phyloP scores from a whole-genome alignment of 179 eudicot species.

The Amaranthus tricolor region DNA sequence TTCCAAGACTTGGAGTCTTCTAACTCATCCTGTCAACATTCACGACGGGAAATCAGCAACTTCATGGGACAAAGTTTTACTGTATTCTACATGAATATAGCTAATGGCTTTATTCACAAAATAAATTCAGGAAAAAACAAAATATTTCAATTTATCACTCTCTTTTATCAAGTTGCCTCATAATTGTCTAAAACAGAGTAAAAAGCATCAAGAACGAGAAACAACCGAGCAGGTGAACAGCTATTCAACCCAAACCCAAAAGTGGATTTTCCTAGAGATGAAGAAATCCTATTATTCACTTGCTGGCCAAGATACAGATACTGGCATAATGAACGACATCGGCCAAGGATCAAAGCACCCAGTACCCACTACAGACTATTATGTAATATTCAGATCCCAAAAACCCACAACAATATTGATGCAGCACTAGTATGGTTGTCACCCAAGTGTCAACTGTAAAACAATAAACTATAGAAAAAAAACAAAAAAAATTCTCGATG shows the following conservation, averaged over 20 bases:
- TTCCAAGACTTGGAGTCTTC: conserved; percentile 81
- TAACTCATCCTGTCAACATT: conserved; percentile 41
- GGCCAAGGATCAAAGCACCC: neutral
- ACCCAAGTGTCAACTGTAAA: neutral
- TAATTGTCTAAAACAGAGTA: too few relatives aligned
- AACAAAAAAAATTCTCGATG: neutral
- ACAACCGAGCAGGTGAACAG: too few relatives aligned
- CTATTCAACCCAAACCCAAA: too few relatives aligned
- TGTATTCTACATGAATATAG: neutral
- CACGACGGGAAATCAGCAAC: conserved; percentile 11
- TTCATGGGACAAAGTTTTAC: neutral
- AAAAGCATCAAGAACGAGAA: too few relatives aligned
- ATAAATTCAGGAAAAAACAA: neutral
- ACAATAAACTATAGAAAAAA: neutral
- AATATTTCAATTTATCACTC: neutral
- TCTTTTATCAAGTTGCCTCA: neutral
- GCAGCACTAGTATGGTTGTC: neutral
- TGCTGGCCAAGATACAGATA: neutral
- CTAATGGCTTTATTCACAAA: neutral
- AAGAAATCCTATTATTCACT: neutral
- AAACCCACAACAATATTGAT: neutral
- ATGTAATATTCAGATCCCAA: neutral
- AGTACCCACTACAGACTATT: neutral
- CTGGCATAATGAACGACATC: neutral
- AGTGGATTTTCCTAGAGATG: neutral